Evolutionary conservation across 352 stramenopile species (phyloP).

Genomic region (Pythium biforme): DNA sequence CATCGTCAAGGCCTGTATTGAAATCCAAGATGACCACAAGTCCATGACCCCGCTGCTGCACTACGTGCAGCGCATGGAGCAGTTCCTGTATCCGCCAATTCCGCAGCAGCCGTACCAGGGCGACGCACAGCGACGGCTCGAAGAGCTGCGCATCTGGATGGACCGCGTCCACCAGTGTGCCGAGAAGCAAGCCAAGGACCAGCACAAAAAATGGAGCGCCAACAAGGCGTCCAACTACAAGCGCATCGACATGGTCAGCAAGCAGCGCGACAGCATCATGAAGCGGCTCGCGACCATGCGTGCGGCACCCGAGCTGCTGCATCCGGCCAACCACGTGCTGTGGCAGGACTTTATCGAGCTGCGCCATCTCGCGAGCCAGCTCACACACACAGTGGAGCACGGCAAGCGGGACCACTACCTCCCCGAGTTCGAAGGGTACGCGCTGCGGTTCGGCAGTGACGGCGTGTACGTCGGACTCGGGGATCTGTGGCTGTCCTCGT

Average conservation of each 20-base stretch:
- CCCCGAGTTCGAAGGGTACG: conserved; percentile 58
- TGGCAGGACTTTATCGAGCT: conserved; percentile 77
- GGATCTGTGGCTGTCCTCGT: conserved; percentile 72
- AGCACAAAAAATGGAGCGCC: conserved; percentile 50
- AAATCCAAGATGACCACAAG: conserved; percentile 42
- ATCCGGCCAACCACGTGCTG: conserved; percentile 43
- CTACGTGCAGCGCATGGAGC: conserved; percentile 56
- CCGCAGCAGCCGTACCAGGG: conserved; percentile 2
- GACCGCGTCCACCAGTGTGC: conserved; percentile 47
- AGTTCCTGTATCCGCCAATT: conserved; percentile 40
- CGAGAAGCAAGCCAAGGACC: conserved; percentile 42
- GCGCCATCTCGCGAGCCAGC: conserved; percentile 54
- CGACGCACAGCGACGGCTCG: conserved; percentile 29
- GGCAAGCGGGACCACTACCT: conserved; percentile 71
- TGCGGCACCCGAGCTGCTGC: conserved; percentile 33
- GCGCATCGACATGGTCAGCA: conserved; percentile 62
- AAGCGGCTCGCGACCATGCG: conserved; percentile 65
- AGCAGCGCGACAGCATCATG: conserved; percentile 58
- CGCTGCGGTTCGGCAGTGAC: conserved; percentile 61
- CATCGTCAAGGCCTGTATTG: conserved; percentile 54
- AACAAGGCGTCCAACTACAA: conserved; percentile 59
- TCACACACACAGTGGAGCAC: conserved; percentile 57
- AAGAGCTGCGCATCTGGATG: conserved; percentile 52
- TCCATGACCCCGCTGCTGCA: conserved; percentile 39
- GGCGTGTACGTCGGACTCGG: conserved; percentile 72